phyloP scores from a whole-genome alignment of 108 stramenopile species.

The Cyclostephanos tholiformis region DNA sequence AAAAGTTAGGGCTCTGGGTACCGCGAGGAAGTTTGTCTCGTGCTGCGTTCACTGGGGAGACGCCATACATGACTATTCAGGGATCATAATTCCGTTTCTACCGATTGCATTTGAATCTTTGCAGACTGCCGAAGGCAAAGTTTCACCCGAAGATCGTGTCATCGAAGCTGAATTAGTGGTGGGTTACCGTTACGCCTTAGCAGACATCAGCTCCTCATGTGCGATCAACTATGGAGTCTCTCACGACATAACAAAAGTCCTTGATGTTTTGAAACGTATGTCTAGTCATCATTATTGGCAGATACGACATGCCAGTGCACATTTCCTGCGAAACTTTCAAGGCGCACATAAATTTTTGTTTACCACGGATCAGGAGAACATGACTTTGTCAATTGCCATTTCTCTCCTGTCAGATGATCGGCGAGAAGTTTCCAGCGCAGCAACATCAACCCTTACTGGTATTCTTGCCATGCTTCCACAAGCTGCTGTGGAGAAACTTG shows the following conservation, averaged over 20 bases:
- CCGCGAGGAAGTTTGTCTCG: conserved; percentile 79
- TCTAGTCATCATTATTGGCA: conserved; percentile 79
- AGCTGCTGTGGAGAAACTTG: conserved; percentile 54
- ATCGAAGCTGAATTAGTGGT: conserved; percentile 84
- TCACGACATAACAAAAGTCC: conserved; percentile 69
- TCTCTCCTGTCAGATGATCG: conserved; percentile 81
- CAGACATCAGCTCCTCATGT: conserved; percentile 72
- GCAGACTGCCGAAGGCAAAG: conserved; percentile 60
- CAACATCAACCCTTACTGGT: conserved; percentile 82
- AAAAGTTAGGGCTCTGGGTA: conserved; percentile 73
- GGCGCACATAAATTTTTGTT: conserved; percentile 85
- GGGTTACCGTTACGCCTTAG: conserved; percentile 76
- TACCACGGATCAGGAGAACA: conserved; percentile 55
- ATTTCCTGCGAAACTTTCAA: conserved; percentile 86
- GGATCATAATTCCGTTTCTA: conserved; percentile 77
- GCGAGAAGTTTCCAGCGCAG: conserved; percentile 67
- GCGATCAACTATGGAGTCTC: conserved; percentile 65
- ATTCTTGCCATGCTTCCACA: conserved; percentile 74
- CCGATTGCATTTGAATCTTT: conserved; percentile 80
- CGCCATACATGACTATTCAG: conserved; percentile 76
- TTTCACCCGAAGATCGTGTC: conserved; percentile 66
- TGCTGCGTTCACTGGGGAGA: conserved; percentile 86
- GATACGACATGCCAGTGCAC: conserved; percentile 81
- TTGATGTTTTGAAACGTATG: conserved; percentile 52
- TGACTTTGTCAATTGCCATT: conserved; percentile 58